These are phyloP conservation scores for Astragalus membranaceus DNA, from an alignment of 306 rosid species.

Conservation along the genomic window DNA sequence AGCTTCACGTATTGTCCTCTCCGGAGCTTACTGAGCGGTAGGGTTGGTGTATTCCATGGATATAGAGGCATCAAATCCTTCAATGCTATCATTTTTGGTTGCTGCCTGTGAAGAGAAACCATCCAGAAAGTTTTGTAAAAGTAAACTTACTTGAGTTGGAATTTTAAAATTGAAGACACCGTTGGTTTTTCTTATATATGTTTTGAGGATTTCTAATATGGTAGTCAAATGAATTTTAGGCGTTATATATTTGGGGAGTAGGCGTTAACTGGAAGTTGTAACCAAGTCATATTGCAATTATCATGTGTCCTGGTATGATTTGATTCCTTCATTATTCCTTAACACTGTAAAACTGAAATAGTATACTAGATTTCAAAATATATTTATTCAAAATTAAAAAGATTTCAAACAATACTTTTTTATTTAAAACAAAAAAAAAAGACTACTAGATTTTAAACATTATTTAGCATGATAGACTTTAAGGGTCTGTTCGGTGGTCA, in stretches of 20 bases:
- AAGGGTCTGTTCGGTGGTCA: too few relatives aligned
- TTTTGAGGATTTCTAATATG: neutral
- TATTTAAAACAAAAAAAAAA: too few relatives aligned
- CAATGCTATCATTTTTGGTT: slow-evolving; percentile 10
- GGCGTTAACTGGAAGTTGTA: neutral
- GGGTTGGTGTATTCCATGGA: slow-evolving; percentile 35
- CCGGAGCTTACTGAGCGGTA: slow-evolving; percentile 2
- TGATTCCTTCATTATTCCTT: neutral
- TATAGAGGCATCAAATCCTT: slow-evolving; percentile 31
- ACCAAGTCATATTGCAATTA: neutral
- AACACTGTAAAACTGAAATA: neutral
- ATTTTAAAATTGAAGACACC: neutral
- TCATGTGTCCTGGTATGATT: neutral
- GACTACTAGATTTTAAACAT: neutral
- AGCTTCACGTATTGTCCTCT: slow-evolving; percentile 30
- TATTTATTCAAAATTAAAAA: too few relatives aligned
- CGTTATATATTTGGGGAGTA: neutral
- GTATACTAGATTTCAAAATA: neutral
- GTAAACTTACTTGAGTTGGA: neutral
- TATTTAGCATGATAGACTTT: neutral
- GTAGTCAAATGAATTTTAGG: neutral
- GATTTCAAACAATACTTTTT: too few relatives aligned
- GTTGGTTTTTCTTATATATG: neutral
- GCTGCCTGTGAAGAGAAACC: neutral
- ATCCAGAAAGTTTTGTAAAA: neutral